A percentile compares a stretch with the other conserved stretches of the same genome.
Conservation (phyloP, 2,329 filamentous ascomycete species). For the Botryotinia globosa region DNA sequence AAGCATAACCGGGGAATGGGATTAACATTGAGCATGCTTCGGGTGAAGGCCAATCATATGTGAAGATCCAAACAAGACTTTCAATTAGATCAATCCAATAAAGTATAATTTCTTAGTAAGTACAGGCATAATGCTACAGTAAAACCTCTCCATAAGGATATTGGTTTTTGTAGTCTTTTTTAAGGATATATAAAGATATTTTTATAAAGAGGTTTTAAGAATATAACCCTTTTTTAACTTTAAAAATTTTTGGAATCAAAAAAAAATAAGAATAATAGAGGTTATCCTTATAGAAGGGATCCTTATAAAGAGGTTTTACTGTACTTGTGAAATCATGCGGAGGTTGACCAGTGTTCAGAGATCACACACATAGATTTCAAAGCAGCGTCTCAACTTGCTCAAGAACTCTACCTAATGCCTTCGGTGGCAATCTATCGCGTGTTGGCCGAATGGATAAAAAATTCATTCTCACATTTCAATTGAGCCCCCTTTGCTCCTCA, state of each 20-base stretch:
- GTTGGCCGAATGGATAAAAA: neutral
- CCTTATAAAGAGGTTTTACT: too few relatives aligned
- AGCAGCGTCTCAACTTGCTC: neutral
- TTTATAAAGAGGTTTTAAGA: too few relatives aligned
- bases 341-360: neutral
- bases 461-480: neutral
- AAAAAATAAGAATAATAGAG: too few relatives aligned
- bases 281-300: too few relatives aligned
- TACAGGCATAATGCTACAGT: slow-evolving; percentile 8
- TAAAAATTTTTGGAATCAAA: too few relatives aligned
- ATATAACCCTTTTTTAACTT: too few relatives aligned
- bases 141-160: too few relatives aligned
- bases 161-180: too few relatives aligned
- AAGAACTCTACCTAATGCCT: neutral
- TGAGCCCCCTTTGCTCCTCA: neutral
- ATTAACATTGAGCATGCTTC: neutral
- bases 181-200: too few relatives aligned
- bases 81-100: neutral
- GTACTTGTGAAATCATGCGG: neutral
- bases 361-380: neutral
- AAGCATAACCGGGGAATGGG: neutral
- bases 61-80: neutral
- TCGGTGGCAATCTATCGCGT: neutral
- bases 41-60: neutral
- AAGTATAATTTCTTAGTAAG: neutral